Evolutionary conservation across 306 rosid genomes (phyloP), one percentile per base, ranked within the genome.

Genomic region (Sesbania bispinosa): DNA sequence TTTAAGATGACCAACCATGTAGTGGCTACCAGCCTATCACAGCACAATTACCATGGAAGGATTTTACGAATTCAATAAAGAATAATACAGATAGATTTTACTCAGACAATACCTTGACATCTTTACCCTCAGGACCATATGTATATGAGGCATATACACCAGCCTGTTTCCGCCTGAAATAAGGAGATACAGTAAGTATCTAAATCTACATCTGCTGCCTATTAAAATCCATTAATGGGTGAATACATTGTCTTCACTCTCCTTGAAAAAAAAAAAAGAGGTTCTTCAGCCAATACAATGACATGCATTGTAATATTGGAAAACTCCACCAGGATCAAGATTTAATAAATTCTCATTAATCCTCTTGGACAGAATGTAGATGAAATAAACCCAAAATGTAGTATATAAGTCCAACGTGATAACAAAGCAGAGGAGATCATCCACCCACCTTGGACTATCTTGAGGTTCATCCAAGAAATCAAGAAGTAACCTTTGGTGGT

Each of bases 391-490:
- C 16, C 23, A 50, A 58, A 32, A 61, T 39, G 7, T 20, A 64
- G 26, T 2, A 53, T 39, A 60, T 19, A 58, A 55, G 35, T 42
- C 20, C 21, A 38, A 23, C 26, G 23, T 73, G 47, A 47, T 46
- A 26, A n/a, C n/a, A n/a, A 50, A 57, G 32, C 32, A 35, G 36
- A 39, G 61, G 59, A 54, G 73, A 58, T 47, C 30, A 65, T 81
- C 57, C 48, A 83, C 86, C 85, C 67, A 89, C 92, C 95, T 71
- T 16, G 87, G 89, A 83, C 97, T 91, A 74, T 91, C 79, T 35
- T 73, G 76, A 57, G 90, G 89, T 79, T 91, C 97, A 54, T 88
- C 96, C 76, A 88, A 82, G 82, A 88, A 91, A 76, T 88, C 97
- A 77, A 91, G 97, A 63, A 91, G 87, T 63, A 88, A 88, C 82